phyloP scores from a whole-genome alignment of 2,329 filamentous ascomycete species.

The Venturia effusa region DNA sequence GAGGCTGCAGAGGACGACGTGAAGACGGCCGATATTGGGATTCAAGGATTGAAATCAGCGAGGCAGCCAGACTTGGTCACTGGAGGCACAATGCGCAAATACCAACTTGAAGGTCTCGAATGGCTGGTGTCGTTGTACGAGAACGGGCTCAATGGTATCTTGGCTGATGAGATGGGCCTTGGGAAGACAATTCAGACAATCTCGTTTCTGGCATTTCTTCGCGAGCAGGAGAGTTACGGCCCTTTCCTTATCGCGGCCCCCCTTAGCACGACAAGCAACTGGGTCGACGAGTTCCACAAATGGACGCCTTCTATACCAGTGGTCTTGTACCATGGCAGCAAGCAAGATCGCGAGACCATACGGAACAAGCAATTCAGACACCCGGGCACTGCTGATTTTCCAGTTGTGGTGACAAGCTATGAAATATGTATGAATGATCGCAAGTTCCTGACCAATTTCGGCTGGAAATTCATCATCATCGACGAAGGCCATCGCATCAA shows the following conservation, averaged over 20 bases:
- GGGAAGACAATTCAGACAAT: slow-evolving; percentile 92
- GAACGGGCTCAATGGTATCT: slow-evolving; percentile 82
- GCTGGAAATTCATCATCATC: slow-evolving; percentile 97
- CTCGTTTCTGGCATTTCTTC: slow-evolving; percentile 71
- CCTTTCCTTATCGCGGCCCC: slow-evolving; percentile 88
- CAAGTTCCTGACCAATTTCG: slow-evolving; percentile 67
- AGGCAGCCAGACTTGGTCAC: slow-evolving; percentile 76
- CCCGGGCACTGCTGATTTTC: slow-evolving; percentile 62
- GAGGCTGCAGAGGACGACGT: slow-evolving; percentile 48
- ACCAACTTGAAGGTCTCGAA: slow-evolving; percentile 86
- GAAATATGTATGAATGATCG: slow-evolving; percentile 92
- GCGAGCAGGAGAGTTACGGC: slow-evolving; percentile 78
- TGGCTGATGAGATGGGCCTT: slow-evolving; percentile 90
- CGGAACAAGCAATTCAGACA: slow-evolving; percentile 60
- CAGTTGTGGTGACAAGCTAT: slow-evolving; percentile 88
- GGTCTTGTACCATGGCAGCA: slow-evolving; percentile 80
- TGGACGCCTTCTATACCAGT: slow-evolving; percentile 88
- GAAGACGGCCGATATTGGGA: slow-evolving; percentile 49
- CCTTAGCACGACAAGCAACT: slow-evolving; percentile 85
- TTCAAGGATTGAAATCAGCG: slow-evolving; percentile 65
- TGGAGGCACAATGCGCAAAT: slow-evolving; percentile 84
- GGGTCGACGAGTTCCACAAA: slow-evolving; percentile 84
- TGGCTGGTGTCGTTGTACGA: slow-evolving; percentile 81
- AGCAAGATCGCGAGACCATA: slow-evolving; percentile 65
- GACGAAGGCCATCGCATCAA: slow-evolving; percentile 97